Conservation (phyloP, 1,284 basidiomycete species). For the Gomphus bonarii region DNA sequence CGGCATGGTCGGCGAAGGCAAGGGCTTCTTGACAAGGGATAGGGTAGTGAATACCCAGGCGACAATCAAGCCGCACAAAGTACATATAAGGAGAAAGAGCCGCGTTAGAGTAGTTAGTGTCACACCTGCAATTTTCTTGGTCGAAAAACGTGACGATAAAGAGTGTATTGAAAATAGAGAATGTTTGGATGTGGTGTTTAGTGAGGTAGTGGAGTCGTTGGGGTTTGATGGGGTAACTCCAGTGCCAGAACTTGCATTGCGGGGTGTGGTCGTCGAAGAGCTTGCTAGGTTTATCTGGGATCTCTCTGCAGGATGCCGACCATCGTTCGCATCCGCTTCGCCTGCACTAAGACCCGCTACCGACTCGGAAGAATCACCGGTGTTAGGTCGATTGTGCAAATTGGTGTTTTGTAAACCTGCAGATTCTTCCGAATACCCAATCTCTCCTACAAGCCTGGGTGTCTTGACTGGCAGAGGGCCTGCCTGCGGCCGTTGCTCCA, state of each 20-base stretch:
- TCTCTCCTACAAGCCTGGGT: constrained; percentile 7
- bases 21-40: constrained; percentile 14
- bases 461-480: constrained; percentile 7
- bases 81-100: constrained; percentile 31
- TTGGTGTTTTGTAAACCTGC: constrained; percentile 15
- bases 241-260: constrained; percentile 14
- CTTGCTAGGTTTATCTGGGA: constrained; percentile 17
- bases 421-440: constrained; percentile 3
- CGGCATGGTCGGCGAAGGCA: constrained; percentile 7
- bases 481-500: constrained; percentile 13
- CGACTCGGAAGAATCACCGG: not conserved
- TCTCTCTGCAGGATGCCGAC: constrained; percentile 50
- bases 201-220: constrained; percentile 1
- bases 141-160: constrained; percentile 6
- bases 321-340: constrained; percentile 12
- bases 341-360: constrained; percentile 7
- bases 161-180: constrained; percentile 5
- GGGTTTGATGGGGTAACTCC: not conserved
- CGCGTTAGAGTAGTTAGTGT: constrained; percentile 34
- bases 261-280: constrained; percentile 12
- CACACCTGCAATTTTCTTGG: constrained; percentile 31
- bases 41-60: constrained; percentile 42
- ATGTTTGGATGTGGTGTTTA: constrained; percentile 5
- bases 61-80: constrained; percentile 39
- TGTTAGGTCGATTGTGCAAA: not conserved